Evolutionary conservation across 2,329 filamentous ascomycete genomes (phyloP).

Genomic region (Atkinsonella hypoxylon): DNA sequence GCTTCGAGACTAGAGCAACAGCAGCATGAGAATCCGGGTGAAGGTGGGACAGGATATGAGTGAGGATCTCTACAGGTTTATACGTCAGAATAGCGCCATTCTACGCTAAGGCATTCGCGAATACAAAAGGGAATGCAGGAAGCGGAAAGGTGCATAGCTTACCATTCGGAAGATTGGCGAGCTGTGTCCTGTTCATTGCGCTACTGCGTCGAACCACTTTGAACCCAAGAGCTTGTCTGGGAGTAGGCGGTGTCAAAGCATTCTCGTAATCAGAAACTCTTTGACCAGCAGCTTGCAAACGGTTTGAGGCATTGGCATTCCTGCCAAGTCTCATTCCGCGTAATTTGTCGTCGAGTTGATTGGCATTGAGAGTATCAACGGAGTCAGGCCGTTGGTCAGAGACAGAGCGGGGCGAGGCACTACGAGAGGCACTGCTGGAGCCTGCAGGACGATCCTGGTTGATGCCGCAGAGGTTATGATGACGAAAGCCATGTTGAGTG

Average conservation of each 20-base stretch:
- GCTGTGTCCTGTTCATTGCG: slow-evolving; percentile 27
- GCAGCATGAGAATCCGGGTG: slow-evolving; percentile 72
- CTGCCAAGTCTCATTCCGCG: slow-evolving; percentile 36
- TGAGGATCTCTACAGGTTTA: slow-evolving; percentile 63
- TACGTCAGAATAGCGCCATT: neutral
- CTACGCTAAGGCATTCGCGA: neutral
- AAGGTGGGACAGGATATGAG: slow-evolving; percentile 81
- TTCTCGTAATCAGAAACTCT: slow-evolving; percentile 51
- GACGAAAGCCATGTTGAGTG: slow-evolving; percentile 46
- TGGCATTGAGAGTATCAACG: slow-evolving; percentile 25
- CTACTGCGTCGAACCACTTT: slow-evolving; percentile 39
- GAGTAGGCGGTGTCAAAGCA: slow-evolving; percentile 35
- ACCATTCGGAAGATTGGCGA: slow-evolving; percentile 72
- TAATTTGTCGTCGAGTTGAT: slow-evolving; percentile 37
- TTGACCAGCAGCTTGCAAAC: slow-evolving; percentile 31
- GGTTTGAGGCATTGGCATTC: slow-evolving; percentile 15
- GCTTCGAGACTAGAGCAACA: slow-evolving; percentile 75
- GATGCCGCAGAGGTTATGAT: slow-evolving; percentile 29
- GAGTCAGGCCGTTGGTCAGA: slow-evolving; percentile 16
- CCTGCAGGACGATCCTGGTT: slow-evolving; percentile 17
- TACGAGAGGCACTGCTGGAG: slow-evolving; percentile 18
- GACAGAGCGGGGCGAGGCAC: slow-evolving; percentile 24
- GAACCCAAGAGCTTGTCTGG: slow-evolving; percentile 39
- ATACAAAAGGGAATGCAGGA: neutral
- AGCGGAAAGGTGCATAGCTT: slow-evolving; percentile 15